A percentile compares a stretch with the other conserved stretches of the same genome.
These are phyloP conservation scores for Stagonosporopsis tanaceti DNA, from an alignment of 2,329 filamentous ascomycete genomes.

Conservation along the genomic window DNA sequence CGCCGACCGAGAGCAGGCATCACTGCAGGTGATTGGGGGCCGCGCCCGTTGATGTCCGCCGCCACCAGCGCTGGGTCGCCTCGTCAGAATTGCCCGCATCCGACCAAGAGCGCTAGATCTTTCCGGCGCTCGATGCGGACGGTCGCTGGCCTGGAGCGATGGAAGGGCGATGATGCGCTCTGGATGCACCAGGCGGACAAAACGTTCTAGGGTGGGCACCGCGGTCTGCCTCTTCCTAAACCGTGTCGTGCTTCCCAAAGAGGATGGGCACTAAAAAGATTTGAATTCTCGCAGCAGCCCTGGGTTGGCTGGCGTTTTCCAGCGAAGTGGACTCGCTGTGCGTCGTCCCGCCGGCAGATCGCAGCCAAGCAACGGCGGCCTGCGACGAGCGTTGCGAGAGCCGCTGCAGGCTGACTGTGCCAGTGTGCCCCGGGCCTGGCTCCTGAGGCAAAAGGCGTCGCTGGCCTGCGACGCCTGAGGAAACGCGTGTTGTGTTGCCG, in stretches of 20 bases:
- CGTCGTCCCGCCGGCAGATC: constrained; percentile 33
- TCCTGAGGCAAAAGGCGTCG: constrained; percentile 6
- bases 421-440: neutral
- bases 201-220: constrained; percentile 23
- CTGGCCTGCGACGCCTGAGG: constrained; percentile 10
- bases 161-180: constrained; percentile 16
- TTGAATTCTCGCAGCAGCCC: constrained; percentile 29
- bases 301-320: constrained; percentile 24
- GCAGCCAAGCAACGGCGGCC: constrained; percentile 30
- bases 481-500: constrained; percentile 17
- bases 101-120: constrained; percentile 24
- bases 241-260: constrained; percentile 23
- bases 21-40: constrained; percentile 11
- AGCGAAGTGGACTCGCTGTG: constrained; percentile 28
- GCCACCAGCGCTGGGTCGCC: constrained; percentile 20
- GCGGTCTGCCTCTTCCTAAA: constrained; percentile 29
- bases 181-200: constrained; percentile 16
- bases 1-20: constrained; percentile 7
- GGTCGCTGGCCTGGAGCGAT: constrained; percentile 17
- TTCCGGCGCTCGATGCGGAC: constrained; percentile 15
- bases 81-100: constrained; percentile 21
- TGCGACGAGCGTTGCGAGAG: constrained; percentile 19
- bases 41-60: constrained; percentile 22
- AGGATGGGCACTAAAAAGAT: constrained; percentile 23
- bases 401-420: constrained; percentile 18